Conservation (phyloP, 176 grass and related monocot species). For the Juncus effusus region DNA sequence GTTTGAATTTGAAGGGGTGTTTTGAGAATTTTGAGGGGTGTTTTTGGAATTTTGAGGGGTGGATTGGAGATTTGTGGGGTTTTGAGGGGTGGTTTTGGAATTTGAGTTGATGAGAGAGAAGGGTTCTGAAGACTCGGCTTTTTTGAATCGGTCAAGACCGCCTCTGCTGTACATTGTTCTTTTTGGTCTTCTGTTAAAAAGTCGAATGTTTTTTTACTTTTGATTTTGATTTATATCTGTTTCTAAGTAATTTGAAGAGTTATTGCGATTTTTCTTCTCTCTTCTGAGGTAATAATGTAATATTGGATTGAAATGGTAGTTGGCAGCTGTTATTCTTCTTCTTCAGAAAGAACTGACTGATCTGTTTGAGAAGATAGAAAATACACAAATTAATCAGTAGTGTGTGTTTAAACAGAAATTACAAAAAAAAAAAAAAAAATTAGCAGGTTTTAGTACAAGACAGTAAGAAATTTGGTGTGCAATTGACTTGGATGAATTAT, state of each 20-base stretch:
- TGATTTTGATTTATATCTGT: not conserved
- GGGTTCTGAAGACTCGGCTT: conserved; percentile 72
- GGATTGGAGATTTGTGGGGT: conserved; percentile 19
- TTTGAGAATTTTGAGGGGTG: conserved; percentile 26
- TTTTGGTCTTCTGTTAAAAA: not conserved
- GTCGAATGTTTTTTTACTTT: not conserved
- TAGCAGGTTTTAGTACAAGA: too few relatives aligned
- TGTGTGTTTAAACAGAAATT: too few relatives aligned
- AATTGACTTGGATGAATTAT: too few relatives aligned
- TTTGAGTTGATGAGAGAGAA: conserved; percentile 48
- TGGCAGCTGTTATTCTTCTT: too few relatives aligned
- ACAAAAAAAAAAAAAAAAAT: too few relatives aligned
- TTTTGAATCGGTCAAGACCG: conserved; percentile 92
- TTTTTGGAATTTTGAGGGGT: conserved; percentile 26
- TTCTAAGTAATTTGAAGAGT: not conserved
- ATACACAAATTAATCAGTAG: too few relatives aligned
- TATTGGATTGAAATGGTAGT: too few relatives aligned
- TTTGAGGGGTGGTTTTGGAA: conserved; percentile 31
- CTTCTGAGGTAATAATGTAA: too few relatives aligned
- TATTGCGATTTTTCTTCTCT: not conserved
- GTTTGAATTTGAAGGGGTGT: conserved; percentile 25
- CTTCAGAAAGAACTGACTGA: too few relatives aligned
- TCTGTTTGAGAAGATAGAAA: too few relatives aligned
- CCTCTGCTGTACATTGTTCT: conserved; percentile 69
- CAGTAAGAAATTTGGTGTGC: too few relatives aligned